Evolutionary conservation across 192 early-diverging fungal genomes (phyloP), one percentile per base, ranked within the genome.

Genomic region (Backusella psychrophila): DNA sequence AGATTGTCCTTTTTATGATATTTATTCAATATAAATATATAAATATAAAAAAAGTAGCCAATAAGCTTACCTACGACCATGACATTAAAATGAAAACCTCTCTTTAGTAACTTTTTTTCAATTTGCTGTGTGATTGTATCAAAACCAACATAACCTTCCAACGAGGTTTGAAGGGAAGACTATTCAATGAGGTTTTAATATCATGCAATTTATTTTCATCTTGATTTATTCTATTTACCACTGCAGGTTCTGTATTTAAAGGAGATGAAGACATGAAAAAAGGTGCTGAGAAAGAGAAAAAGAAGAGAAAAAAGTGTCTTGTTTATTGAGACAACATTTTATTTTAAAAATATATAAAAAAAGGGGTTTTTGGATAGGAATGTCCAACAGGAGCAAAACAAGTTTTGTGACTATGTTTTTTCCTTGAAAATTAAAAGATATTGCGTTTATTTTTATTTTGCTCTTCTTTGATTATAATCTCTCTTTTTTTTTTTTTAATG

Each of bases 41-140:
- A 14, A 5, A 35, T 39, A 34, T 44, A 26, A 3, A 31, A 88
- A 49, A 6, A 7, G 14, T 14, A 17, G 42, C 15, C 12, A 44
- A 5, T 15, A 17, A n/a, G 46, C 91, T 75, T 83, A 93, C 94
- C 94, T 76, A 99, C 97, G 34, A 98, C 93, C 89, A 99, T 98
- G 77, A 99, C 83, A 86, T 98, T 99, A 83, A 99, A 96, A 78
- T 94, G 92, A 87, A 99, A 99, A 44, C 96, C 96, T 59, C 96
- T 92, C 88, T 98, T 97, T 38, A 98, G 84, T 75, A 97, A 87
- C 90, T 98, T 99, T 87, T 93, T 94, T 82, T 98, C 95, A 85
- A 98, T 97, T 90, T 99, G 97, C 75, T 90, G 86, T 72, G 96
- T 95, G 86, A 99, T 95, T 72, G 92, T 93, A 87, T 98, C 96